Conservation (phyloP, 176 grass and related monocot genomes). For the Miscanthus lutarioriparius region DNA sequence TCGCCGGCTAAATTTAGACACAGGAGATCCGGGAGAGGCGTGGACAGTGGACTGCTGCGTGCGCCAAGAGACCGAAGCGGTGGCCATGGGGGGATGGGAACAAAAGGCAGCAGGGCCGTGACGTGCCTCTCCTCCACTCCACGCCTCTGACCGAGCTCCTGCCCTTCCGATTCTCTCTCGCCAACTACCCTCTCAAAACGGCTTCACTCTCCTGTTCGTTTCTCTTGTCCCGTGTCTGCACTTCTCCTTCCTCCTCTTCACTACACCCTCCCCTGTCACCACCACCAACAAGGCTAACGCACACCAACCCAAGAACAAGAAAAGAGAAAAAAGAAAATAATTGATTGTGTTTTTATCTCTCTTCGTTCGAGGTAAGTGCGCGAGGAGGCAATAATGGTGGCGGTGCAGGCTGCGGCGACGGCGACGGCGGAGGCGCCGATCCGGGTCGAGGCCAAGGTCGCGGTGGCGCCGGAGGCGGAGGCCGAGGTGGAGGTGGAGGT, state of each 20-base stretch:
- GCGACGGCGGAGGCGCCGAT: conserved; percentile 38
- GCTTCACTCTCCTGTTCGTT: background rate
- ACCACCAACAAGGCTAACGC: conserved; percentile 5
- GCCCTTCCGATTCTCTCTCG: conserved; percentile 30
- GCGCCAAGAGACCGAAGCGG: background rate
- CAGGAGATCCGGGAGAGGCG: conserved; percentile 11
- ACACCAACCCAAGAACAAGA: background rate
- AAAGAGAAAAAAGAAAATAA: background rate
- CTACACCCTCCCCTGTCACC: background rate
- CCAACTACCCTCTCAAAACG: conserved; percentile 27
- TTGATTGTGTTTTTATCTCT: conserved; percentile 10
- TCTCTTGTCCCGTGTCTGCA: no score
- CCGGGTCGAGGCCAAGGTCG: conserved; percentile 18
- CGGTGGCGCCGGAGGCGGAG: background rate
- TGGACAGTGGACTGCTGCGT: background rate
- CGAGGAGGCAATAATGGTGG: conserved; percentile 47
- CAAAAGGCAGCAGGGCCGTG: background rate
- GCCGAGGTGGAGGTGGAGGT: background rate
- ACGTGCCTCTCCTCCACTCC: conserved; percentile 26
- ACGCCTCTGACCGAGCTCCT: conserved; percentile 38
- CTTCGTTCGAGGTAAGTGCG: background rate
- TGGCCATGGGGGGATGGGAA: background rate
- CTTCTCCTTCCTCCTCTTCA: no score
- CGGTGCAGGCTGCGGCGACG: conserved; percentile 33
- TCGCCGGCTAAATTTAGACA: conserved; percentile 28